Evolutionary conservation across 176 grass and related monocot genomes (phyloP), one percentile per base, ranked within the genome.

Genomic region (Rhynchospora tenuis): DNA sequence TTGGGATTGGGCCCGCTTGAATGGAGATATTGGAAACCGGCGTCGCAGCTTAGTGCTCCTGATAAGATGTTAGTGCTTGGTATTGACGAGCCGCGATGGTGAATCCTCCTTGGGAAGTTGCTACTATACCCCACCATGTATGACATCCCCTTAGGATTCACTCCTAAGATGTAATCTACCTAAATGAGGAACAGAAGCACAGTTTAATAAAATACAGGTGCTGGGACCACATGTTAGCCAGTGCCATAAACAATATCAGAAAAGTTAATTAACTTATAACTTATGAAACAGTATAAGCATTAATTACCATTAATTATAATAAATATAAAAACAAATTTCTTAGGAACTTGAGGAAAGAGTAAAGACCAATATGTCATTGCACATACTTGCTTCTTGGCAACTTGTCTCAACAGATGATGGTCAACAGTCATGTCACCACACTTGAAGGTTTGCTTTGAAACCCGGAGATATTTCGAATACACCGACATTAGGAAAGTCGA

Each of bases 41-140:
- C 80, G 33, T 84, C 81, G 79, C 92, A 94, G 0, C 42, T 74
- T 33, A 94, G 66, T 66, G 28, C 62, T 15, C 24, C 65, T 9
- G 92, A 86, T 79, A 87, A 52, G 9, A 33, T 66, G 9, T 62
- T 69, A 8, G 88, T 57, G 0, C 83, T 88, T 1, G 92, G 92
- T 23, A 94, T 45, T 7, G 92, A 94, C 38, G 87, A 83, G 51
- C 58, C 92, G 0, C 92, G 88, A 74, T 94, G 92, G 85, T 94
- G 92, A 48, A 94, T 88, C 16, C 64, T 79, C 24, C 68, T 67
- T 46, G 92, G 89, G 84, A 81, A 91, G 24, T 83, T 70, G 28
- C 17, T 29, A 5, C 92, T 86, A 59, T 85, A 91, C 3, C 89
- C 92, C 6, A 94, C 92, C 92, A 94, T 94, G 87, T 94, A 94